A percentile compares a stretch with the other conserved stretches of the same genome.
phyloP scores from a whole-genome alignment of 208 protist species.

The Jaenimonas drosophilae region DNA sequence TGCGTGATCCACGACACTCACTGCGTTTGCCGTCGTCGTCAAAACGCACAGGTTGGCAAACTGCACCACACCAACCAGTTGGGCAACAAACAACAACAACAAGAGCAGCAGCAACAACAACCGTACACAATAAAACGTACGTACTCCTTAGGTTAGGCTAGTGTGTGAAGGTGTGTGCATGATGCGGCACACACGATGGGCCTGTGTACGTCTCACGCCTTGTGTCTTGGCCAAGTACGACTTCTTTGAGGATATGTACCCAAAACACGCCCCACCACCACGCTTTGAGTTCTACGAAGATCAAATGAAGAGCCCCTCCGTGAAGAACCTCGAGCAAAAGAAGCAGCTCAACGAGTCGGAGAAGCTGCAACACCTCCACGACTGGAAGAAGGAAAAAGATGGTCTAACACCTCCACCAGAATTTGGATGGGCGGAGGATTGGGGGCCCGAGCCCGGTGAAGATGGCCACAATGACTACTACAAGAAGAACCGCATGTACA shows the following conservation, averaged over 20 bases:
- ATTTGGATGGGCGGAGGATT: conserved; percentile 85
- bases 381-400: conserved; percentile 63
- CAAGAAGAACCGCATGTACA: conserved; percentile 87
- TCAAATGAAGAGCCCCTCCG: conserved; percentile 32
- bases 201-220: too few relatives aligned
- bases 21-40: not conserved
- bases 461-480: conserved; percentile 82
- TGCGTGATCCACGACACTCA: not conserved
- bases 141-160: too few relatives aligned
- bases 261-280: conserved; percentile 63
- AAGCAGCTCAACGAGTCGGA: conserved; percentile 70
- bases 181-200: too few relatives aligned
- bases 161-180: too few relatives aligned
- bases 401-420: conserved; percentile 58
- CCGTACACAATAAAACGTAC: not conserved
- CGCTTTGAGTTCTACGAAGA: conserved; percentile 73
- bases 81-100: too few relatives aligned
- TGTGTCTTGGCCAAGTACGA: conserved; percentile 69
- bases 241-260: conserved; percentile 87
- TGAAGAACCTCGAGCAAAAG: conserved; percentile 48
- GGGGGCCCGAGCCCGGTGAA: conserved; percentile 79
- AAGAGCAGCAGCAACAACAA: not conserved
- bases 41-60: too few relatives aligned
- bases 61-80: too few relatives aligned
- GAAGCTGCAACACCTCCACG: conserved; percentile 68